A percentile compares a stretch with the other conserved stretches of the same genome.
Conservation (phyloP, 495 filamentous ascomycete species). For the Aspergillus incahuasiensis region DNA sequence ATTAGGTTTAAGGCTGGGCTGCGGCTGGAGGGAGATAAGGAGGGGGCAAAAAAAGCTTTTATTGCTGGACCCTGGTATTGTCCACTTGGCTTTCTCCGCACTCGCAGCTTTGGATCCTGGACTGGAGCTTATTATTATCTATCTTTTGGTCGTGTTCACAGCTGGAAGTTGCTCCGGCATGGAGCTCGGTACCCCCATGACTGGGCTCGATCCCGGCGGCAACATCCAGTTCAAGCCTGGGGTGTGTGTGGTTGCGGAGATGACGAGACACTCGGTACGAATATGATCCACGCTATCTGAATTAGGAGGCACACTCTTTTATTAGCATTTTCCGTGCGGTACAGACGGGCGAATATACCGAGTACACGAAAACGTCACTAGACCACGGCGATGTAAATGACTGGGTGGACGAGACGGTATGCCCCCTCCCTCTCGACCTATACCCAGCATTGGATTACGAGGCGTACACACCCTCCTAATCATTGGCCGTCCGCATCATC, state of each 20-base stretch:
- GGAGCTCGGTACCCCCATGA: constrained; percentile 10
- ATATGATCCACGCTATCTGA: no score
- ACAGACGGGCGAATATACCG: neutral
- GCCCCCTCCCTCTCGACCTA: no score
- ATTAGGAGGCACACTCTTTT: no score
- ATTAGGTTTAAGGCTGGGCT: neutral
- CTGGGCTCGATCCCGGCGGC: neutral
- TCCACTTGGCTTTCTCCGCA: neutral
- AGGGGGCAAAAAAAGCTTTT: neutral
- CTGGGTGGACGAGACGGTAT: constrained; percentile 1
- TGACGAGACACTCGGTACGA: neutral
- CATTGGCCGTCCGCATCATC: no score
- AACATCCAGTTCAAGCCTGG: constrained; percentile 7
- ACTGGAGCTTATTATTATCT: neutral
- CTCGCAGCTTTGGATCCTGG: neutral
- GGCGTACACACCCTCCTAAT: no score
- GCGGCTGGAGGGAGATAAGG: neutral
- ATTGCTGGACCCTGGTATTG: neutral
- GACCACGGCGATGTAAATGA: neutral
- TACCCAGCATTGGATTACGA: no score
- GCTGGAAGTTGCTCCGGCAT: neutral
- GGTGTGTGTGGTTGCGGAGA: neutral
- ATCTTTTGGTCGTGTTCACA: neutral
- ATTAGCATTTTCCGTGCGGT: no score
- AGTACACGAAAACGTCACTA: neutral